Evolutionary conservation across 495 filamentous ascomycete species (phyloP), one percentile per base, ranked within the genome.

Genomic region (Pseudevernia furfuracea): DNA sequence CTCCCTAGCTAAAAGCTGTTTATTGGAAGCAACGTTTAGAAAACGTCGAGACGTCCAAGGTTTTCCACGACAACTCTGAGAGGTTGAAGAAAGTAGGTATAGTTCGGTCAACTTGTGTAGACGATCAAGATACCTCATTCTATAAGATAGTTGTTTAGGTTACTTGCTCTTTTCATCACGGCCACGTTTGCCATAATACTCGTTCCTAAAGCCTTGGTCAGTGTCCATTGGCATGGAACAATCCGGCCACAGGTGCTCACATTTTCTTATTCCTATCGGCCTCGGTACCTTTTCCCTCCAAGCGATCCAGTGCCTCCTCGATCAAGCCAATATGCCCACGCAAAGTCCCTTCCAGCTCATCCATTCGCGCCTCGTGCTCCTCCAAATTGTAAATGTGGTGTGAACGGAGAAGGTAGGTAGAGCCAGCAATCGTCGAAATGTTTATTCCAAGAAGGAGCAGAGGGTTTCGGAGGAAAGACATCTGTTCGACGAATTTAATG

Each of bases 291-390:
- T 71, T 71, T 25, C 71, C 71, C 49, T 72, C 71, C 23, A 79
- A 59, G 25, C 76, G 65, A 60, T 79, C 77, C 30, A 81, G 63
- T 12, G 72, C 68, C 57, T 79, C 78, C 63, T 80, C 78, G 44
- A 80, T 79, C 32, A 76, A 53, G 8, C 78, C 77, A 63, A 78
- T 80, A 61, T 81, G 78, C 12, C 78, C 77, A 61, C 79, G 65
- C 38, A 80, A 63, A 6, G 79, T 79, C 5, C 78, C 78, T 67
- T 79, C 78, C 17, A 80, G 67, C 59, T 79, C 79, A 60, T 79
- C 77, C 68, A 76, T 74, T 30, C 77, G 70, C 30, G 78, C 78
- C 64, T 80, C 78, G 66, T 78, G 74, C 61, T 80, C 77, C 68
- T 76, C 72, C 14, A 74, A 72, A 62, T 78, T 77, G 66, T 77